Base-by-base conservation (phyloP, 768 basidiomycete species). In the Boletus coccyginus region DNA sequence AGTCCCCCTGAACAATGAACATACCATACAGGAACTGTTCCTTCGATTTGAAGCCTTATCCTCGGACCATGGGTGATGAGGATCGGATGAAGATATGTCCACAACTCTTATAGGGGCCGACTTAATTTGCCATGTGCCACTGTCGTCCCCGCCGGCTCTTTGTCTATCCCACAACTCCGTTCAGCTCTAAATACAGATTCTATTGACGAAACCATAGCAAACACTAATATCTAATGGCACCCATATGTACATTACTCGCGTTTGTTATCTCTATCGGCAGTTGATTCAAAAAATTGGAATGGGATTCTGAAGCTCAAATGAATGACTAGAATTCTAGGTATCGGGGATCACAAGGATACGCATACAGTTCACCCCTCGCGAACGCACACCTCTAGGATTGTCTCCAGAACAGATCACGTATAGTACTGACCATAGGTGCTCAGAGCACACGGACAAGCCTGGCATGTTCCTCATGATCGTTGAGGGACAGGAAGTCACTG, bases 401-500 rank as follows among this genome's bases (percentile, higher is more conserved):
- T 27, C 48, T 31, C 3, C 35, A 45, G 21, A 16, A 24, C 36
- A 31, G n/a, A 39, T 50, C 44, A 31, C 42, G 38, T 2, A 27
- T 21, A 21, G 10, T 43, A n/a, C 50, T 4, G 24, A 40, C 12
- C 12, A 35, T n/a, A 32, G 2, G 12, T 12, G 6, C 45, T 64
- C 48, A 68, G 27, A 68, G 35, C 16, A 56, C 59, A 29, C 40
- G 59, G 19, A 61, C 33, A 8, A 60, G 32, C 46, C 65, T 67
- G 0, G 33, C 29, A 13, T 59, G 58, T 17, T 58, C 67, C 24
- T 59, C 59, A n/a, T 55, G 55, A 11, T 69, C 65, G 7, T 64
- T 54, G 21, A 69, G 54, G 13, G 66, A 60, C 38, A 69, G 8
- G 27, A 69, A 64, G 21, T 67, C 65, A 41, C 53, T 52, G 41